Conservation (phyloP, 192 early-diverging fungal genomes). For the Martensiomyces pterosporus region DNA sequence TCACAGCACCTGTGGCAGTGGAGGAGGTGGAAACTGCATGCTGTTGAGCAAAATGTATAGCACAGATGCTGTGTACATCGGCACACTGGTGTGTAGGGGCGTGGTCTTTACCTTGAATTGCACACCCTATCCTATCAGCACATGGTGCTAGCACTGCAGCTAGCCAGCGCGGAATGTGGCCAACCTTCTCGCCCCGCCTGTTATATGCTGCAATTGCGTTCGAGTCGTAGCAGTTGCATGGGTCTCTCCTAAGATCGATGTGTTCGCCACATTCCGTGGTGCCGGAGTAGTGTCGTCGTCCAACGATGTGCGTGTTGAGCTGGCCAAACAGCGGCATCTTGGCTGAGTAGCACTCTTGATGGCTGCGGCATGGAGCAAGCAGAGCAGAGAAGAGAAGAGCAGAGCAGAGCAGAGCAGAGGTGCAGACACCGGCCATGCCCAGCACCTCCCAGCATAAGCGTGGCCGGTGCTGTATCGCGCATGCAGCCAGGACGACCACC, state of each 20-base stretch:
- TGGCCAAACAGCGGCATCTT: slow-evolving; percentile 6
- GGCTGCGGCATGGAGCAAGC: too few relatives aligned
- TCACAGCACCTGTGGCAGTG: slow-evolving; percentile 20
- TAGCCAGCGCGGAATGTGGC: slow-evolving; percentile 38
- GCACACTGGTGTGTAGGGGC: too few relatives aligned
- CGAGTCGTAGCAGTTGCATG: slow-evolving; percentile 15
- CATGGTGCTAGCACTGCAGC: slow-evolving; percentile 36
- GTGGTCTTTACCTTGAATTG: slow-evolving; percentile 8
- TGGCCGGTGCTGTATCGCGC: too few relatives aligned
- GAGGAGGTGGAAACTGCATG: too few relatives aligned
- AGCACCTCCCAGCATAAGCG: too few relatives aligned
- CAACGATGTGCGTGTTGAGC: slow-evolving; percentile 31
- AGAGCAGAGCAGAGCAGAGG: too few relatives aligned
- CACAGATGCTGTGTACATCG: too few relatives aligned
- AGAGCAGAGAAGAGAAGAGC: too few relatives aligned
- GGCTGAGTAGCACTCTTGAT: too few relatives aligned
- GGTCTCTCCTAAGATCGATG: slow-evolving; percentile 13
- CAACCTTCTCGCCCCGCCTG: slow-evolving; percentile 7
- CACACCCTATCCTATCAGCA: slow-evolving; percentile 17
- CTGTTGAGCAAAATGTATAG: too few relatives aligned
- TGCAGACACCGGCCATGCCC: too few relatives aligned
- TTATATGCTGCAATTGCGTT: slow-evolving; percentile 27
- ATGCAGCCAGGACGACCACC: too few relatives aligned
- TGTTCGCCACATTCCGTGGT: slow-evolving; percentile 3
- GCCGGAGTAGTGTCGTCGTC: slow-evolving; percentile 23